Conservation (phyloP, 352 stramenopile species). For the Globisporangium heterothallicum region DNA sequence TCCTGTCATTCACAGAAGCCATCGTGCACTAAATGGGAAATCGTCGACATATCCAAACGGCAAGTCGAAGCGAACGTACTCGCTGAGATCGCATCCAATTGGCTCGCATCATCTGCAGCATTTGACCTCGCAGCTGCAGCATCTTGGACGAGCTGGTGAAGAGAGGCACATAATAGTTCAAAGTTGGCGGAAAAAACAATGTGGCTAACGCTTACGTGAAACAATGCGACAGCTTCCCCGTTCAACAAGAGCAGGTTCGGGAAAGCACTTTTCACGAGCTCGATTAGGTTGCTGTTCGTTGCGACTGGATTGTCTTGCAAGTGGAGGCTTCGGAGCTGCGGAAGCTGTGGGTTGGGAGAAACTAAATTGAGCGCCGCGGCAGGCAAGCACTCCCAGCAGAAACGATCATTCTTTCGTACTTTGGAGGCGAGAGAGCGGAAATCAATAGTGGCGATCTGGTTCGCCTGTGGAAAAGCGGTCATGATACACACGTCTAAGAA, state of each 20-base stretch:
- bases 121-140: not conserved
- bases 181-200: no score
- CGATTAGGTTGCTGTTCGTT: slow-evolving; percentile 10
- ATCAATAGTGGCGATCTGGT: slow-evolving; percentile 41
- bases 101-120: not conserved
- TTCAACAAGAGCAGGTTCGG: slow-evolving; percentile 48
- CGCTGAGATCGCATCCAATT: not conserved
- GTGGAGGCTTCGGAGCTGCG: slow-evolving; percentile 42
- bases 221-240: slow-evolving; percentile 45
- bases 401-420: slow-evolving; percentile 11
- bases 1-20: not conserved
- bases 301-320: slow-evolving; percentile 33
- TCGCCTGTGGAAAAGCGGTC: slow-evolving; percentile 25
- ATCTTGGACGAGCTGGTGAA: slow-evolving; percentile 6
- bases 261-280: slow-evolving; percentile 22
- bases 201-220: slow-evolving; percentile 5
- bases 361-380: not conserved
- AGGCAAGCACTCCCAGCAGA: not conserved
- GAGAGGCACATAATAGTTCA: not conserved
- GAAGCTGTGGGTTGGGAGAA: slow-evolving; percentile 22
- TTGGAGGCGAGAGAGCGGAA: slow-evolving; percentile 29
- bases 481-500: no score
- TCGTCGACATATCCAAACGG: no score
- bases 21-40: no score
- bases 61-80: not conserved